A percentile compares a stretch with the other conserved stretches of the same genome.
Conservation (phyloP, 1,284 basidiomycete species). For the Heterobasidion annosum region DNA sequence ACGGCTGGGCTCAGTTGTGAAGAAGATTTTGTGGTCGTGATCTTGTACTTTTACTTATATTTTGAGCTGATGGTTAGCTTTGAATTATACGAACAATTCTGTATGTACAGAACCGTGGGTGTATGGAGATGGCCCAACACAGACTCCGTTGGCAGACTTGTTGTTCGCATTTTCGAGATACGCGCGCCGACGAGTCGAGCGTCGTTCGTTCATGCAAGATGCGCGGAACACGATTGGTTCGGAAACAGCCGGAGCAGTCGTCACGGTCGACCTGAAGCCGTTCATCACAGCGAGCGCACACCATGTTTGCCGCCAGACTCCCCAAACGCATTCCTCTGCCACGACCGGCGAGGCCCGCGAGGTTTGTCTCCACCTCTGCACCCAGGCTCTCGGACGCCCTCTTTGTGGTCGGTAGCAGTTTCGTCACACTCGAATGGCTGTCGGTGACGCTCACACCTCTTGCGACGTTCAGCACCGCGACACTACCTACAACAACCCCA, state of each 20-base stretch:
- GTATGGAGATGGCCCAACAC: too few relatives aligned
- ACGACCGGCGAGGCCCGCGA: slow-evolving; percentile 12
- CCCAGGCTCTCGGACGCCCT: slow-evolving; percentile 39
- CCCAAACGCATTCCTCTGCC: slow-evolving; percentile 13
- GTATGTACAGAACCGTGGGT: too few relatives aligned
- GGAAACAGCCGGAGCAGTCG: slow-evolving; percentile 7
- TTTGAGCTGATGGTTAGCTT: too few relatives aligned
- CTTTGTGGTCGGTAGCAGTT: slow-evolving; percentile 35
- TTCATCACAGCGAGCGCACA: not conserved
- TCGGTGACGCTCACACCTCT: slow-evolving; percentile 8
- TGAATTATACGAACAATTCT: too few relatives aligned
- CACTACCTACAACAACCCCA: slow-evolving; percentile 87
- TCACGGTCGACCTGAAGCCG: not conserved
- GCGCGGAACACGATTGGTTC: slow-evolving; percentile 8
- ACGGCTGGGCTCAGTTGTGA: too few relatives aligned
- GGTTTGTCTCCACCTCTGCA: slow-evolving; percentile 25
- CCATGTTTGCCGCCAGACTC: slow-evolving; percentile 18
- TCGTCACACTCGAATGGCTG: slow-evolving; percentile 1
- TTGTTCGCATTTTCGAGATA: too few relatives aligned
- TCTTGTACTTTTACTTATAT: too few relatives aligned
- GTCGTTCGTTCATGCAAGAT: not conserved
- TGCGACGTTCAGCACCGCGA: slow-evolving; percentile 70
- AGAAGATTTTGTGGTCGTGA: too few relatives aligned
- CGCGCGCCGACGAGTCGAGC: too few relatives aligned
- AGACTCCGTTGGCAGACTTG: too few relatives aligned